Evolutionary conservation across 345 rosid genomes (phyloP), one percentile per base, ranked within the genome.

Genomic region (Firmiana major): DNA sequence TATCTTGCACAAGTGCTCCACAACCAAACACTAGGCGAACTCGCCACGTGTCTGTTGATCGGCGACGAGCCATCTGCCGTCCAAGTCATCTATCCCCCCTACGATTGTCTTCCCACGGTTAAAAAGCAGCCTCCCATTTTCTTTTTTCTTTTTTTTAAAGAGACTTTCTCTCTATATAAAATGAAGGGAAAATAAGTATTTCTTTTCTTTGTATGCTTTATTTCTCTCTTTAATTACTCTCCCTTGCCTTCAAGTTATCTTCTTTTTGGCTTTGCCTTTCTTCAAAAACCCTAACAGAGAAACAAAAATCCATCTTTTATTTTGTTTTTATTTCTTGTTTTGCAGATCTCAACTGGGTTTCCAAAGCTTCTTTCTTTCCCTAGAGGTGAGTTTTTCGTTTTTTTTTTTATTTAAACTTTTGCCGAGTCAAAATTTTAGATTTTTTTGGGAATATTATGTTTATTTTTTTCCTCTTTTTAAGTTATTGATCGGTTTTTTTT

Each of bases 401-500:
- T 68, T 36, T 70, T 70, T 65, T 9, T 3, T 31, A 31, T 31
- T 31, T 31, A 53, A 57, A 78, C 69, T 79, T 77, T 76, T 63
- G 12, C 42, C 64, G 65, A 81, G 86, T 84, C 89, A 81, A 83
- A 88, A 80, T 77, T 45, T 77, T 64, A 83, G 90, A 84, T 80
- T 83, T 83, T 13, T 67, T 13, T 24, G 3, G 9, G n/a, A 66
- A 40, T 19, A 40, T 67, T 11, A 8, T 43, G 26, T 75, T 48
- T 19, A 28, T 51, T 51, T 6, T 75, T 51, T 31, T 42, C 10
- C 1, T 5, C 49, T 7, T 66, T 75, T 21, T 65, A 63, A n/a
- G 49, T 67, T 64, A 7, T 38, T 53, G 63, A 49, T 34, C 22
- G 57, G 60, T 5, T 62, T 63, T 63, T 13, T 70, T 24, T 28